Percentiles rank a stretch among this genome's conserved stretches.
Conservation (phyloP, 1,284 basidiomycete species). For the Puccinia coronata region DNA sequence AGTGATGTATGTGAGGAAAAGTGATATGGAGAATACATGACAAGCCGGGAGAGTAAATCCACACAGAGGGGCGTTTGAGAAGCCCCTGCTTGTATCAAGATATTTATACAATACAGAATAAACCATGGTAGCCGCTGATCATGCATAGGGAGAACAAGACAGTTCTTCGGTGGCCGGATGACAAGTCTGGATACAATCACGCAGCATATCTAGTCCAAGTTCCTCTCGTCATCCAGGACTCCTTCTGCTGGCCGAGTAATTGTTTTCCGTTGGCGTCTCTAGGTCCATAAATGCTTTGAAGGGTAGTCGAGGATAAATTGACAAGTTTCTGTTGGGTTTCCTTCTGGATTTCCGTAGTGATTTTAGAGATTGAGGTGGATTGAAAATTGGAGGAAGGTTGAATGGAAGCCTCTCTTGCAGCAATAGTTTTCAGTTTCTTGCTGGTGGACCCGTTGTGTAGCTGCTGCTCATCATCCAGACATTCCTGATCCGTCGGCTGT, state of each 20-base stretch:
- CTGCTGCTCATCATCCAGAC: neutral
- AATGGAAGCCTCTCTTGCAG: neutral
- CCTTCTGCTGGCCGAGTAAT: slow-evolving; percentile 49
- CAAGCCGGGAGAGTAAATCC: no score
- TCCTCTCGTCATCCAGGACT: slow-evolving; percentile 50
- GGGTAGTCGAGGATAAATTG: slow-evolving; percentile 42
- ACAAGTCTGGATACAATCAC: neutral
- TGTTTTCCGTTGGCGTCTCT: slow-evolving; percentile 49
- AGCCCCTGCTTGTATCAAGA: no score
- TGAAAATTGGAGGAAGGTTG: slow-evolving; percentile 26
- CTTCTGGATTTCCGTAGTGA: slow-evolving; percentile 42
- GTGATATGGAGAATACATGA: no score
- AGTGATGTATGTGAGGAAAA: no score
- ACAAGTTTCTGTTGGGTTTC: slow-evolving; percentile 49
- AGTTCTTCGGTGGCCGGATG: neutral
- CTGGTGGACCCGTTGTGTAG: slow-evolving; percentile 4
- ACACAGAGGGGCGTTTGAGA: no score
- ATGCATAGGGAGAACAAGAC: neutral
- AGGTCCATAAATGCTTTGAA: slow-evolving; percentile 47
- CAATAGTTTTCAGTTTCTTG: slow-evolving; percentile 6
- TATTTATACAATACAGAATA: no score
- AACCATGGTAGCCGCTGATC: no score
- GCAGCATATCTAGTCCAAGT: slow-evolving; percentile 50
- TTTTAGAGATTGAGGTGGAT: slow-evolving; percentile 34
- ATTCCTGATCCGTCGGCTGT: neutral